Evolutionary conservation across 352 stramenopile genomes (phyloP).

Genomic region (Albugo laibachii): DNA sequence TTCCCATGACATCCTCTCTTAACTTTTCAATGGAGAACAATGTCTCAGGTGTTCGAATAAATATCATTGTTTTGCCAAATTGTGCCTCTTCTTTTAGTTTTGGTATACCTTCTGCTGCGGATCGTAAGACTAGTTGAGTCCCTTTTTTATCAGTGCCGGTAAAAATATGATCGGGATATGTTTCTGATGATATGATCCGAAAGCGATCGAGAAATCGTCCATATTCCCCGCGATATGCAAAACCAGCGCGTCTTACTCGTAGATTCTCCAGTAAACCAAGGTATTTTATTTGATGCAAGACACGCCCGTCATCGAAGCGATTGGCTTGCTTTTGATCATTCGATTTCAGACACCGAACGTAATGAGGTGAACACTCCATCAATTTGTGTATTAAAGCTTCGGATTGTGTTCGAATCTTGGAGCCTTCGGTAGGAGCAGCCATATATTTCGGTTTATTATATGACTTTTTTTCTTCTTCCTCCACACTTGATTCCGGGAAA

Average conservation of each 20-base stretch:
- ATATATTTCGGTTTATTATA: neutral
- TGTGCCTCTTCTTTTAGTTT: slow-evolving; percentile 70
- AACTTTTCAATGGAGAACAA: slow-evolving; percentile 82
- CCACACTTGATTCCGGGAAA: slow-evolving; percentile 51
- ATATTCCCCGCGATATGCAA: slow-evolving; percentile 74
- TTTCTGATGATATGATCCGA: slow-evolving; percentile 58
- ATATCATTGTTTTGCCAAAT: slow-evolving; percentile 81
- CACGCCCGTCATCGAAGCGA: slow-evolving; percentile 67
- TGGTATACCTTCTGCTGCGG: slow-evolving; percentile 43
- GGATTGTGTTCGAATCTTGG: slow-evolving; percentile 75
- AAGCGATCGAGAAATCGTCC: slow-evolving; percentile 74
- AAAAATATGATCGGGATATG: slow-evolving; percentile 42
- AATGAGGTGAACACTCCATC: slow-evolving; percentile 82
- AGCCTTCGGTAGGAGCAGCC: slow-evolving; percentile 56
- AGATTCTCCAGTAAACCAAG: slow-evolving; percentile 74
- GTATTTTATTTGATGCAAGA: slow-evolving; percentile 80
- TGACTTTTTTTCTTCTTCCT: slow-evolving; percentile 50
- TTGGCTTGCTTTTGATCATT: slow-evolving; percentile 80
- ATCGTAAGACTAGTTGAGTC: slow-evolving; percentile 55
- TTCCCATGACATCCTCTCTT: slow-evolving; percentile 57
- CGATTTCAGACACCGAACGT: slow-evolving; percentile 84
- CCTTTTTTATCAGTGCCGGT: slow-evolving; percentile 65
- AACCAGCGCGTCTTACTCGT: slow-evolving; percentile 70
- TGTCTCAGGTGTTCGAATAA: slow-evolving; percentile 77
- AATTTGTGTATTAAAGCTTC: slow-evolving; percentile 70